A percentile compares a stretch with the other conserved stretches of the same genome.
Conservation (phyloP, 1,284 basidiomycete genomes). For the Cutaneotrichosporon mucoides region DNA sequence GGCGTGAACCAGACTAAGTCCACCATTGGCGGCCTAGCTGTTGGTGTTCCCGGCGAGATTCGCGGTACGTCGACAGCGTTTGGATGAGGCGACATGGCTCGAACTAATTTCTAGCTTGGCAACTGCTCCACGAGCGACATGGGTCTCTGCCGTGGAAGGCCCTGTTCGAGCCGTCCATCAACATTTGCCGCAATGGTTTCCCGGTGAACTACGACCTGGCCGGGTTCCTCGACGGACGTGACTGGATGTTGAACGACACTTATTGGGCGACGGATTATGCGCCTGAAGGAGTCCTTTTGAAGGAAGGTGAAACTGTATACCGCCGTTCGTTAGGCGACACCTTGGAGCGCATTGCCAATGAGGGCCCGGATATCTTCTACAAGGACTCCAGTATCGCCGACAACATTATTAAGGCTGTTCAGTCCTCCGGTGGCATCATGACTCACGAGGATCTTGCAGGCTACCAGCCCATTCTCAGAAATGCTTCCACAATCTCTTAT, state of each 20-base stretch:
- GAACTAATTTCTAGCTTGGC: constrained; percentile 49
- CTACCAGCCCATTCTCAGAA: constrained; percentile 26
- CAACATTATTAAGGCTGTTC: constrained; percentile 28
- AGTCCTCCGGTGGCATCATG: constrained; percentile 35
- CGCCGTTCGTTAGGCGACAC: constrained; percentile 24
- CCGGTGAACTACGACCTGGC: constrained; percentile 52
- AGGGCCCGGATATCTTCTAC: constrained; percentile 39
- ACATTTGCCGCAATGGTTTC: constrained; percentile 66
- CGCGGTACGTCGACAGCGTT: constrained; percentile 52
- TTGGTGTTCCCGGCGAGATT: constrained; percentile 80
- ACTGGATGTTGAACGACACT: constrained; percentile 35
- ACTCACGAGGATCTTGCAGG: constrained; percentile 33
- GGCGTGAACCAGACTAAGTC: constrained; percentile 43
- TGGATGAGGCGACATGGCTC: neutral
- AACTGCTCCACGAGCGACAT: constrained; percentile 67
- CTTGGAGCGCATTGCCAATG: constrained; percentile 24
- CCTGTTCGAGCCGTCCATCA: constrained; percentile 68
- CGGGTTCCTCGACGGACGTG: constrained; percentile 19
- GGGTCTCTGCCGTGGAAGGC: constrained; percentile 68
- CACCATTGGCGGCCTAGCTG: constrained; percentile 66
- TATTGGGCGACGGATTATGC: constrained; percentile 37
- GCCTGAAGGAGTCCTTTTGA: constrained; percentile 23
- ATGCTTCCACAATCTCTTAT: constrained; percentile 24
- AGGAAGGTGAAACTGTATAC: constrained; percentile 23
- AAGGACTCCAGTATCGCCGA: constrained; percentile 36